These are phyloP conservation scores for Collybia mongolica DNA, from an alignment of 768 basidiomycete species.

Conservation along the genomic window DNA sequence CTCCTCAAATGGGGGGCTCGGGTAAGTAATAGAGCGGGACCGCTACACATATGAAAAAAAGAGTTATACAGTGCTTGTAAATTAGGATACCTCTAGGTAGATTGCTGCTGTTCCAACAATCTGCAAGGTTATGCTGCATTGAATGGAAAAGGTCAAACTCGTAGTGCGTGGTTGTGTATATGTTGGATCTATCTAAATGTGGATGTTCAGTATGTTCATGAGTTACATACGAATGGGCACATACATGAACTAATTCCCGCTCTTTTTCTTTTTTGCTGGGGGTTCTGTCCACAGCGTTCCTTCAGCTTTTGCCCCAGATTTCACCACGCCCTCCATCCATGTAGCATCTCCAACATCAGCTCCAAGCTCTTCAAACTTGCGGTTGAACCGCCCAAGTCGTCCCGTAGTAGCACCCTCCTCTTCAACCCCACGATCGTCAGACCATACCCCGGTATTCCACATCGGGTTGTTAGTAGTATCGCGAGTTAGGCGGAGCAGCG, in stretches of 20 bases:
- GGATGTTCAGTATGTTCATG: not conserved
- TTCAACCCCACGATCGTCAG: conserved; percentile 50
- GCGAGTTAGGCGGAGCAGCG: conserved; percentile 72
- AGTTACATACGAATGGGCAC: not conserved
- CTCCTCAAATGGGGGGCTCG: too few relatives aligned
- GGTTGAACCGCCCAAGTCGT: conserved; percentile 77
- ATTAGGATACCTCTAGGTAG: too few relatives aligned
- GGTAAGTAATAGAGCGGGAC: too few relatives aligned
- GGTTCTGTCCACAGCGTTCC: conserved; percentile 11
- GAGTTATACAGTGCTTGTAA: too few relatives aligned
- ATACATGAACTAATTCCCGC: conserved; percentile 1
- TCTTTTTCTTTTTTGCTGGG: conserved; percentile 10
- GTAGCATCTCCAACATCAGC: conserved; percentile 29
- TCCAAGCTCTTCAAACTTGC: conserved; percentile 59
- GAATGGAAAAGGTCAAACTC: too few relatives aligned
- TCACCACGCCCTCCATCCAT: conserved; percentile 30
- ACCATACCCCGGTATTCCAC: conserved; percentile 70
- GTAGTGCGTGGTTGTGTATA: too few relatives aligned
- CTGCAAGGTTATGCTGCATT: too few relatives aligned
- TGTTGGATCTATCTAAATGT: too few relatives aligned
- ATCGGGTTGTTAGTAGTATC: conserved; percentile 89
- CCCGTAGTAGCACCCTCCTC: conserved; percentile 76
- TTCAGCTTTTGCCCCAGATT: conserved; percentile 8
- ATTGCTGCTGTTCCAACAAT: too few relatives aligned
- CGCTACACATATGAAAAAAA: too few relatives aligned